These are phyloP conservation scores for Carex kokanica DNA, from an alignment of 176 grass and related monocot species.

Conservation along the genomic window DNA sequence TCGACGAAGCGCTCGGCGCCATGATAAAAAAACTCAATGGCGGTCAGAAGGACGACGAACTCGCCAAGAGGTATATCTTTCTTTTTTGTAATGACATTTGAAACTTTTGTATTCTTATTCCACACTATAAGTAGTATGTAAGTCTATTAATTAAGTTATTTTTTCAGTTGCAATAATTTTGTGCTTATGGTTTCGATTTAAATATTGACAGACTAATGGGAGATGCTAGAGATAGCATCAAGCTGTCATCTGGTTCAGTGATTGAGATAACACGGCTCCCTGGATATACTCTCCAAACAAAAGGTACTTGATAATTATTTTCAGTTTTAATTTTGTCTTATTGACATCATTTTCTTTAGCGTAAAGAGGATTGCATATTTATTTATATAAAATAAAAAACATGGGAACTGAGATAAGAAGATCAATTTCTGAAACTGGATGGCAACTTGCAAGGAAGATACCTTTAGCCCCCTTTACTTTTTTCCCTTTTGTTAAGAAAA, in stretches of 20 bases:
- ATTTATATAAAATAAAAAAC: neutral
- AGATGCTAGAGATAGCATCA: constrained; percentile 24
- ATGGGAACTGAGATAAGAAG: neutral
- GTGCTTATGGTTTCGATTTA: neutral
- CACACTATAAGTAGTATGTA: too few relatives aligned
- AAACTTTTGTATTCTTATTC: too few relatives aligned
- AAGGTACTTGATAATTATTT: constrained; percentile 20
- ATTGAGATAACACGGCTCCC: constrained; percentile 44
- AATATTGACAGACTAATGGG: constrained; percentile 29
- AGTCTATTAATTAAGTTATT: neutral
- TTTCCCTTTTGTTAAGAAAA: neutral
- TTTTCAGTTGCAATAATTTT: neutral
- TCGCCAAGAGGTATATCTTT: constrained; percentile 23
- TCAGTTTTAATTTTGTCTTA: constrained; percentile 3
- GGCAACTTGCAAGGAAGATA: neutral
- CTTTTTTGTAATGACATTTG: too few relatives aligned
- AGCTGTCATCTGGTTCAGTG: constrained; percentile 28
- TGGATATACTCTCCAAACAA: constrained; percentile 36
- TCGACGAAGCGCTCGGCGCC: constrained; percentile 17
- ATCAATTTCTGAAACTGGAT: neutral
- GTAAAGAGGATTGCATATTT: neutral
- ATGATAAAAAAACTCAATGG: constrained; percentile 31
- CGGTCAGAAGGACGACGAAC: constrained; percentile 24
- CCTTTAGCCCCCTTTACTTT: neutral
- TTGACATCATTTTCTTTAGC: neutral